phyloP scores from a whole-genome alignment of 208 protist species.

The Acanthamoeba sp. region DNA sequence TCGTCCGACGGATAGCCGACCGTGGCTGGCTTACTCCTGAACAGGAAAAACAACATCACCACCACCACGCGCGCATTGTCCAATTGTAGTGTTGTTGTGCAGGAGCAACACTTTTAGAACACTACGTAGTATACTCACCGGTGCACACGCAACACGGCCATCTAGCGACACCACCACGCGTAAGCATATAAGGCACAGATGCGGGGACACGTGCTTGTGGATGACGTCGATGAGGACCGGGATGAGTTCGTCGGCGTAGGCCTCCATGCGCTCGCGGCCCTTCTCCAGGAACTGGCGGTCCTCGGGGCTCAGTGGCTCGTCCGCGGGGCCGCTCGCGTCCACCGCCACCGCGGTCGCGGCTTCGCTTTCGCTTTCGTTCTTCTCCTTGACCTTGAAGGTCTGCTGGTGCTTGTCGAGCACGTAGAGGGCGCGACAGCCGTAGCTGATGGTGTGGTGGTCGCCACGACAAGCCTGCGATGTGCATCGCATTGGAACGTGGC shows the following conservation, averaged over 20 bases:
- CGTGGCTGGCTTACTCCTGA: conserved; percentile 9
- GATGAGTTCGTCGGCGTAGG: conserved; percentile 50
- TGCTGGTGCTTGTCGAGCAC: conserved; percentile 60
- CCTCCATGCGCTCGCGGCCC: conserved; percentile 42
- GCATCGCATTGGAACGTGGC: too few relatives aligned
- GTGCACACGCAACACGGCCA: not conserved
- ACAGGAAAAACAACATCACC: not conserved
- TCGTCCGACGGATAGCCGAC: conserved; percentile 55
- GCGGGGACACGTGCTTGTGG: not conserved
- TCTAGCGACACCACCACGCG: not conserved
- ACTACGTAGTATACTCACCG: not conserved
- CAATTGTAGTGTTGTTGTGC: too few relatives aligned
- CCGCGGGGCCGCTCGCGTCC: not conserved
- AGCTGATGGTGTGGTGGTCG: conserved; percentile 63
- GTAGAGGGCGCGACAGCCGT: conserved; percentile 72
- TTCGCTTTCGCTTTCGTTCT: conserved; percentile 64
- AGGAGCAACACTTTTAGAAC: too few relatives aligned
- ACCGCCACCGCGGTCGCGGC: not conserved
- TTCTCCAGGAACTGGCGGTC: not conserved
- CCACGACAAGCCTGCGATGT: conserved; percentile 16
- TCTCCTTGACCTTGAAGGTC: conserved; percentile 25
- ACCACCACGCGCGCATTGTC: too few relatives aligned
- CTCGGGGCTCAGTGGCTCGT: not conserved
- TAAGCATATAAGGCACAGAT: not conserved
- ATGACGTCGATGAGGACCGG: conserved; percentile 61